Evolutionary conservation across 192 early-diverging fungal genomes (phyloP).

Genomic region (Phlyctochytrium arcticum): DNA sequence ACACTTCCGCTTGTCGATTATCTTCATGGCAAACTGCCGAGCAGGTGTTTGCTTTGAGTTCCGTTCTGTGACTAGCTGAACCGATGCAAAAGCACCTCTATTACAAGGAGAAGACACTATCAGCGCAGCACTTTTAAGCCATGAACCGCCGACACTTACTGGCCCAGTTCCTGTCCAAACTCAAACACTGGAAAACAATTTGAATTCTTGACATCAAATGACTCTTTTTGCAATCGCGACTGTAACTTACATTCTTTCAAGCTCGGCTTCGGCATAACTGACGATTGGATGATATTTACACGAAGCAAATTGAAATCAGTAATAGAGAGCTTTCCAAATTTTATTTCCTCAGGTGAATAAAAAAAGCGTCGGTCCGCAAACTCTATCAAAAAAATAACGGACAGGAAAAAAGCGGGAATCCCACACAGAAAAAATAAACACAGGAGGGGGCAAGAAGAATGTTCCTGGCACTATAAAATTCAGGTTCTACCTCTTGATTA

Average conservation of each 20-base stretch:
- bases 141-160: conserved; percentile 9
- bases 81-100: conserved; percentile 55
- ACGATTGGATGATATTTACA: no score
- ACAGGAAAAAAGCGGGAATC: no score
- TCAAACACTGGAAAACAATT: conserved; percentile 10
- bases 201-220: background rate
- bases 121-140: no score
- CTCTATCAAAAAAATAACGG: no score
- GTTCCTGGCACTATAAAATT: no score
- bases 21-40: conserved; percentile 64
- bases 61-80: conserved; percentile 48
- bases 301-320: no score
- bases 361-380: no score
- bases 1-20: conserved; percentile 63
- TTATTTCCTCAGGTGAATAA: no score
- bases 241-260: background rate
- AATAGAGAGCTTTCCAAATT: no score
- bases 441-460: no score
- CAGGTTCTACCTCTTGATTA: no score
- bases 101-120: background rate
- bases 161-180: conserved; percentile 25
- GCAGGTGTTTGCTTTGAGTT: background rate
- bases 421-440: no score
- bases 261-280: background rate
- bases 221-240: background rate